Conservation (phyloP, 441 rosid species). For the Cnidoscolus chayamansa region DNA sequence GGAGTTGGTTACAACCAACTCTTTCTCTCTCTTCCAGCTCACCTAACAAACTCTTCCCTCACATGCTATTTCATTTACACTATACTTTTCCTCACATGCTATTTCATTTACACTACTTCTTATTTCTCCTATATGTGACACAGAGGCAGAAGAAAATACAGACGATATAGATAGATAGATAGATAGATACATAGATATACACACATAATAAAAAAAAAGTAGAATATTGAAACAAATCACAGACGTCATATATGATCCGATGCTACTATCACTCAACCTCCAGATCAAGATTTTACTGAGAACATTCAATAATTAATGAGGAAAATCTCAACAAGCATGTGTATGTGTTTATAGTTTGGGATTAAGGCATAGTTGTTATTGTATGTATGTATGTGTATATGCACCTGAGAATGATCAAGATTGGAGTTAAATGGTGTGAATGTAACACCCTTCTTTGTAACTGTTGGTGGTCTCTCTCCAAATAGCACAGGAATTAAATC, state of each 20-base stretch:
- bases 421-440: slow-evolving; percentile 63
- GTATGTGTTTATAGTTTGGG: too few species aligned
- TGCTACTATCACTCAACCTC: slow-evolving; percentile 8
- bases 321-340: not conserved
- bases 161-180: too few species aligned
- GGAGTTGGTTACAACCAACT: too few species aligned
- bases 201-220: too few species aligned
- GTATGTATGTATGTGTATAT: not conserved
- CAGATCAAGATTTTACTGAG: not conserved
- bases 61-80: too few species aligned
- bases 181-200: too few species aligned
- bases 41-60: too few species aligned
- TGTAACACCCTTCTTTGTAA: slow-evolving; percentile 52
- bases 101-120: too few species aligned
- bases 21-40: too few species aligned
- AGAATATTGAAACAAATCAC: not conserved
- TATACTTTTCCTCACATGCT: too few species aligned
- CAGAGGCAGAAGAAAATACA: not conserved
- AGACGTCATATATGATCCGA: not conserved
- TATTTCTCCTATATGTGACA: too few species aligned
- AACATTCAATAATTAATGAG: not conserved
- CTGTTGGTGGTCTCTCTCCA: slow-evolving; percentile 64
- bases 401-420: slow-evolving; percentile 89
- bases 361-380: too few species aligned
- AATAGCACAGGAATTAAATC: slow-evolving; percentile 81